A percentile compares a stretch with the other conserved stretches of the same genome.
Conservation (phyloP, 495 filamentous ascomycete genomes). For the Podospora pseudopauciseta region DNA sequence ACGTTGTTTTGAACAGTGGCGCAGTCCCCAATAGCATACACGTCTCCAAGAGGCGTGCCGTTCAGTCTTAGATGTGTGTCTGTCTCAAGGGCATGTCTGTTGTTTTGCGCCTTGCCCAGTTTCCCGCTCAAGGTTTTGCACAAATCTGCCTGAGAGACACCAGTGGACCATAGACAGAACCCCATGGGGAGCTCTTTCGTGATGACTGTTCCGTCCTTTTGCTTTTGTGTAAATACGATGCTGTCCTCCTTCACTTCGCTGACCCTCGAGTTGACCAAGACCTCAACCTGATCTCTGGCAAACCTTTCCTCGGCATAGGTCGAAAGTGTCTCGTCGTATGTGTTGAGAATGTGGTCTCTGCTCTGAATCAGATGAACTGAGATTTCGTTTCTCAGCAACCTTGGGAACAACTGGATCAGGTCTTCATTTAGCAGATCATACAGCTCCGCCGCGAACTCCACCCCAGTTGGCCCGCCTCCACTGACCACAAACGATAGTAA, state of each 20-base stretch:
- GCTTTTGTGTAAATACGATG: conserved; percentile 83
- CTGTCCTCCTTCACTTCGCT: conserved; percentile 78
- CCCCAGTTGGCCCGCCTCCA: conserved; percentile 94
- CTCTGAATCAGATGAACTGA: conserved; percentile 97
- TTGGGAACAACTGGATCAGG: conserved; percentile 75
- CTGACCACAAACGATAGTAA: conserved; percentile 91
- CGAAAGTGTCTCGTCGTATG: conserved; percentile 92
- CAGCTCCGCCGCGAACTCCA: conserved; percentile 95
- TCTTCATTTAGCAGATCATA: conserved; percentile 97
- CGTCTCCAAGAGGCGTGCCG: conserved; percentile 87
- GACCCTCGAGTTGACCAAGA: conserved; percentile 88
- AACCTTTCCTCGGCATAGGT: conserved; percentile 90
- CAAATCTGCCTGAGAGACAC: conserved; percentile 83
- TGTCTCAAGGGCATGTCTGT: conserved; percentile 89
- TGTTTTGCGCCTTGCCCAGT: conserved; percentile 71
- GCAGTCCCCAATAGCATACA: conserved; percentile 98
- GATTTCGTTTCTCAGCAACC: conserved; percentile 89
- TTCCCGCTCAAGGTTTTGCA: conserved; percentile 67
- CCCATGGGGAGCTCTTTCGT: conserved; percentile 93
- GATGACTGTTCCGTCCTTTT: conserved; percentile 64
- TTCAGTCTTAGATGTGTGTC: conserved; percentile 90
- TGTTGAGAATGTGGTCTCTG: conserved; percentile 91
- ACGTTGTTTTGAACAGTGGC: conserved; percentile 95
- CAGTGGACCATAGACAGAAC: conserved; percentile 98
- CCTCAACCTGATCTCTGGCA: conserved; percentile 81